Evolutionary conservation across 1,284 basidiomycete genomes (phyloP).

Genomic region (Somion occarium): DNA sequence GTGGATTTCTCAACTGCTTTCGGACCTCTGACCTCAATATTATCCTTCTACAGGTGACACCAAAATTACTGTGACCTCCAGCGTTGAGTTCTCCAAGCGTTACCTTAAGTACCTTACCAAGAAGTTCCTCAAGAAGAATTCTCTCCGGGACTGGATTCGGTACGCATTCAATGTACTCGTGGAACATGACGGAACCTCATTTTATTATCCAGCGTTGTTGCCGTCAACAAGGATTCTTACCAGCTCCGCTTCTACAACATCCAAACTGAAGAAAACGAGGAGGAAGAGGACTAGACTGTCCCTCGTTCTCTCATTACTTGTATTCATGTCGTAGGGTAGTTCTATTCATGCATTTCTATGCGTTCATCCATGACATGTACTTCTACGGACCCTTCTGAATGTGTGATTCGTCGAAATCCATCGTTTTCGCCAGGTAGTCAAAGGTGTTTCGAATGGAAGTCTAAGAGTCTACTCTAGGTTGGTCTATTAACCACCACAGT

Average conservation of each 20-base stretch:
- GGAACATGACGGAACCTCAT: background rate
- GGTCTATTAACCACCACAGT: conserved; percentile 23
- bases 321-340: conserved; percentile 15
- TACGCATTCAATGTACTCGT: conserved; percentile 22
- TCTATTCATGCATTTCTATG: conserved; percentile 12
- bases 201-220: conserved; percentile 60
- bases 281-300: conserved; percentile 22
- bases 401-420: conserved; percentile 1
- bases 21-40: background rate
- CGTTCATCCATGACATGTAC: background rate
- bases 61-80: conserved; percentile 78
- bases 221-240: conserved; percentile 86
- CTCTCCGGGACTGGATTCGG: conserved; percentile 84
- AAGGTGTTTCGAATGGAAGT: too few species aligned
- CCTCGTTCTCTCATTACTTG: conserved; percentile 6
- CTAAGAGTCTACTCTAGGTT: too few species aligned
- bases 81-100: conserved; percentile 86
- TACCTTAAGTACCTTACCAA: conserved; percentile 94
- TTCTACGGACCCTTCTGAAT: background rate
- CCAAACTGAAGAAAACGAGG: conserved; percentile 39
- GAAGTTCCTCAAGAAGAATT: conserved; percentile 93
- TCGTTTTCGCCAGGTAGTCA: too few species aligned
- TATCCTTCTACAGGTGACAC: conserved; percentile 45
- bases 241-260: conserved; percentile 94
- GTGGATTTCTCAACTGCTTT: conserved; percentile 23